Evolutionary conservation across 148 eudicot genomes (phyloP), one percentile per base, ranked within the genome.

Genomic region (Limonium bicolor): DNA sequence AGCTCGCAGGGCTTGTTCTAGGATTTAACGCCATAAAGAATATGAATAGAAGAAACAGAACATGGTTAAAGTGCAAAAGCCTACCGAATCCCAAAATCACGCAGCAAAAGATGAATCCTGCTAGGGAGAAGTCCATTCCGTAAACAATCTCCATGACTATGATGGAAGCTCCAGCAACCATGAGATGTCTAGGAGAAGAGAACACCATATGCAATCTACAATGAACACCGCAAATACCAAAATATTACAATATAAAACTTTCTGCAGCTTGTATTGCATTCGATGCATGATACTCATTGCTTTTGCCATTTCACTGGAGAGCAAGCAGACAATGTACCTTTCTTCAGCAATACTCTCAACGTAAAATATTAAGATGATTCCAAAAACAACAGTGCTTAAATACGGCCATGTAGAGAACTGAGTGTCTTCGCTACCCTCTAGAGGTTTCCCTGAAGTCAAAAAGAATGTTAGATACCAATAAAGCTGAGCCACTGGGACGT

Each of bases 311-410:
- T n/a, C n/a, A n/a, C n/a, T 14, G 12, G 20, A 30, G 38, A 26
- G 18, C 29, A 32, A 23, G 3, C 36, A 3, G 27, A 18, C 22
- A 36, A 60, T 14, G 37, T 80, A 90, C 97, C 93, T 84, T 59
- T 90, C 97, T 61, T 90, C 97, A 26, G 97, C 97, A 43, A 90
- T 60, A 63, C 72, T 84, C 70, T 90, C 97, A 12, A 84, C 65
- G 59, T 90, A 90, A 55, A 72, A 90, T 68, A 84, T 77, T 68
- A 90, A 66, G 38, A 90, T 69, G 27, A 84, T 34, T 47, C 94
- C 97, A 53, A 88, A 88, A 16, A 83, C 48, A 40, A 77, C 53
- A 45, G 79, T 77, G 58, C 92, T 88, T 40, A 72, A 40, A 62
- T 84, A 77, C 46, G 97, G 71, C 94, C 94, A 90, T 15, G 61